Base-by-base conservation (phyloP, 768 basidiomycete genomes). In the Tremella yokohamensis region DNA sequence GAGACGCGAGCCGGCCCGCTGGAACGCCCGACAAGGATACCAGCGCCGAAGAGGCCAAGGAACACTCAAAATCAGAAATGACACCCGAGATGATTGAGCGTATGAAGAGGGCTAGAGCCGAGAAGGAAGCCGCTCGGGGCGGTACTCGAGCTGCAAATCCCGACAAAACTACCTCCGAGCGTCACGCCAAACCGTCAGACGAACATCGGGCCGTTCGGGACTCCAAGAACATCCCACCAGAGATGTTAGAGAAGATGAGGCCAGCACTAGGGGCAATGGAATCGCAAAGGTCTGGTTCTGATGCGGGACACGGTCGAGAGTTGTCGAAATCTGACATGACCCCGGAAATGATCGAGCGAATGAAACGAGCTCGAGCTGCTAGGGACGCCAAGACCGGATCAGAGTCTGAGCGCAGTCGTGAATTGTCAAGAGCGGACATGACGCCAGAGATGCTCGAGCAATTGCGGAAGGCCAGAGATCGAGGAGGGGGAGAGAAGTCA, bases 381-480 rank as follows among this genome's bases (percentile, higher is more conserved):
- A 54, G 45, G 42, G 53, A 42, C 19, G 18, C 20, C 4, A 40
- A 24, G 42, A 22, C 42, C 6, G 20, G 40, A 54, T 18, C 18
- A 54, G 53, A 45, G n/a, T 38, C 22, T 42, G 53, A 44, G 8
- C 24, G 15, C 20, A 25, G 29, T 18, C 16, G 26, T 19, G 51
- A 52, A 25, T 7, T 52, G 18, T 20, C 40, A 19, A 16, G 42
- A 19, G 51, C 47, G 37, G 52, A 62, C 44, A 37, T 61, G 15
- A 61, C 59, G 6, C 59, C 54, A 8, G 57, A 62, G 52, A 58
- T 58, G 39, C 40, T 57, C n/a, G 61, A 54, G 48, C 16, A 58
- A 25, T 58, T 62, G 56, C 51, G 56, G 54, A 55, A 26, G 42
- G 59, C 45, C 2, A 49, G 42, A 45, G 42, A 15, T 22, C n/a